Percentiles rank a stretch among this genome's conserved stretches.
Evolutionary conservation across 1,139 yeast genomes (phyloP).

Genomic region (Yueomyces sp.): DNA sequence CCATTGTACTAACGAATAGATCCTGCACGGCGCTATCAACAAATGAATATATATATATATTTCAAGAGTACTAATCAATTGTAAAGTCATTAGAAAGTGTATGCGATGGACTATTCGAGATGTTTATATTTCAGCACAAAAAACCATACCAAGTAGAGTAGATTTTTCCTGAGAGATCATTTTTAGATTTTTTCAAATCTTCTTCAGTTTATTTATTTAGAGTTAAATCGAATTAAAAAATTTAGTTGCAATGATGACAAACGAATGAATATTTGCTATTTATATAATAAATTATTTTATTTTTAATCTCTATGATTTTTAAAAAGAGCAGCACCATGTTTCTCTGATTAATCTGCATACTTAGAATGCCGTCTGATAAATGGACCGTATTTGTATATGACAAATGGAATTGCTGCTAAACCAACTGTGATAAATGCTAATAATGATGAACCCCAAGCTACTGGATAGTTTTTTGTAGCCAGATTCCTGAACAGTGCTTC

Average conservation of each 20-base stretch:
- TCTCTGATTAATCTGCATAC: constrained; percentile 1
- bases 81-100: too few relatives aligned
- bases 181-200: neutral
- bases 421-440: constrained; percentile 4
- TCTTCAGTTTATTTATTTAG: neutral
- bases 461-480: constrained; percentile 4
- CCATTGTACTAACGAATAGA: neutral
- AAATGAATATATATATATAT: neutral
- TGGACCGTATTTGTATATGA: constrained; percentile 4
- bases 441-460: constrained; percentile 5
- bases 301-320: neutral
- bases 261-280: neutral
- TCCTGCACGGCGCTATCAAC: neutral
- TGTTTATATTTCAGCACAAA: too few relatives aligned
- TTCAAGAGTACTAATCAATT: too few relatives aligned
- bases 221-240: too few relatives aligned
- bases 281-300: too few relatives aligned
- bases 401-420: constrained; percentile 3
- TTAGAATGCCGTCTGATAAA: constrained; percentile 2
- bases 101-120: too few relatives aligned
- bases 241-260: neutral
- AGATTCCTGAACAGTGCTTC: constrained; percentile 4
- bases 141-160: too few relatives aligned
- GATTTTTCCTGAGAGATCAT: neutral
- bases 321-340: neutral